Evolutionary conservation across 306 rosid genomes (phyloP).

Genomic region (Benincasa hispida): DNA sequence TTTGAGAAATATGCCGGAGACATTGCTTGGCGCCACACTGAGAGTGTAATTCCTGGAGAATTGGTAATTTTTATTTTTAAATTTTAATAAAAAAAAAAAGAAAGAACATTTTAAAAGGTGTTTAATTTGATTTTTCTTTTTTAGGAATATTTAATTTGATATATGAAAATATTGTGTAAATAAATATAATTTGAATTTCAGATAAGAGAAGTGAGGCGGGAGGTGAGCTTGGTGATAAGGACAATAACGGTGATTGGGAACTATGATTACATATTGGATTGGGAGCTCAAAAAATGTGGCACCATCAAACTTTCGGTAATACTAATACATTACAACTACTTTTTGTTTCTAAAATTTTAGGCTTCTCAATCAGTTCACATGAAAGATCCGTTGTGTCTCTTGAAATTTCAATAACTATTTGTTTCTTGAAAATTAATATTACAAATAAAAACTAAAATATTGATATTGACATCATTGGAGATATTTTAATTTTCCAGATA

Average conservation of each 20-base stretch:
- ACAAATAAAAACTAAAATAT: no score
- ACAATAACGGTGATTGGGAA: not conserved
- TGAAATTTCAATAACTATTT: no score
- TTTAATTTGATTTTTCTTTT: no score
- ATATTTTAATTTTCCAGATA: no score
- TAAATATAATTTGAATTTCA: not conserved
- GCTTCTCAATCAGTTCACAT: no score
- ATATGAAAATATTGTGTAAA: no score
- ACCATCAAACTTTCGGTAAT: not conserved
- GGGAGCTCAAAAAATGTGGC: conserved; percentile 1
- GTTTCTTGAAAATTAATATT: no score
- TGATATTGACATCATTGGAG: no score
- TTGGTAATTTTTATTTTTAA: conserved; percentile 1
- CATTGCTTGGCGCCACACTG: conserved; percentile 65
- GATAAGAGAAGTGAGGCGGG: not conserved
- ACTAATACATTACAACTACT: no score
- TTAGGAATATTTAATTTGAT: no score
- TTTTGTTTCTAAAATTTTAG: no score
- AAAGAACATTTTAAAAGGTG: not conserved
- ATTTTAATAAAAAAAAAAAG: not conserved
- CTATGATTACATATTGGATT: conserved; percentile 5
- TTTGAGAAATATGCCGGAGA: conserved; percentile 41
- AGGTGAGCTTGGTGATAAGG: conserved; percentile 5
- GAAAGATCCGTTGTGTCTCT: no score
- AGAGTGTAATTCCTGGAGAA: conserved; percentile 15